These are phyloP conservation scores for Phytophthora ohioensis DNA, from an alignment of 352 stramenopile genomes.

Conservation along the genomic window DNA sequence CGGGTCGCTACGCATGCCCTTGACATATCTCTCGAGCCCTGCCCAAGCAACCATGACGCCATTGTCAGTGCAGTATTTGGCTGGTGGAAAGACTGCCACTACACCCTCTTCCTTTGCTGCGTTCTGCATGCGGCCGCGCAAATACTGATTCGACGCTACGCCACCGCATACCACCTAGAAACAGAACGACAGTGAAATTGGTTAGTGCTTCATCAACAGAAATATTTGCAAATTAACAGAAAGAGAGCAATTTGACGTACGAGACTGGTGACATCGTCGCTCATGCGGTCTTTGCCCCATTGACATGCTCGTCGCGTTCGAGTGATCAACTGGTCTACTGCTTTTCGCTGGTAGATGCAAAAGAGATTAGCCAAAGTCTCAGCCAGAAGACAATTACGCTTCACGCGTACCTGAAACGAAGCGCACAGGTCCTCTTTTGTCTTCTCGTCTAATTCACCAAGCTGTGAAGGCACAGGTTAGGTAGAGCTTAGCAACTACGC, in stretches of 20 bases:
- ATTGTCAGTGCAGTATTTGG: slow-evolving; percentile 98
- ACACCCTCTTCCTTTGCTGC: slow-evolving; percentile 62
- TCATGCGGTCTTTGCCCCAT: slow-evolving; percentile 71
- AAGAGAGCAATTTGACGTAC: slow-evolving; percentile 51
- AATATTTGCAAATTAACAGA: background rate
- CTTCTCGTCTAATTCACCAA: slow-evolving; percentile 55
- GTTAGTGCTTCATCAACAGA: background rate
- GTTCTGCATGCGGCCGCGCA: slow-evolving; percentile 88
- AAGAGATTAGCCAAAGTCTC: background rate
- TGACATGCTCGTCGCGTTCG: slow-evolving; percentile 91
- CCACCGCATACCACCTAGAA: slow-evolving; percentile 95
- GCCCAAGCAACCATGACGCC: slow-evolving; percentile 97
- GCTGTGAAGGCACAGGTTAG: slow-evolving; percentile 44
- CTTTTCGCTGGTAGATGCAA: slow-evolving; percentile 41
- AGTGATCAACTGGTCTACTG: slow-evolving; percentile 66
- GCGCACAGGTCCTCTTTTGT: slow-evolving; percentile 93
- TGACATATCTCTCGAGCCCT: slow-evolving; percentile 73
- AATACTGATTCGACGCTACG: slow-evolving; percentile 97
- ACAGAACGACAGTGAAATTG: slow-evolving; percentile 3
- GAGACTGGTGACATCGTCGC: slow-evolving; percentile 66
- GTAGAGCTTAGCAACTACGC: background rate
- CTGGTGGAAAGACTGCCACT: slow-evolving; percentile 58
- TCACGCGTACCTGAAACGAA: slow-evolving; percentile 87
- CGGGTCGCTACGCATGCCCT: slow-evolving; percentile 67
- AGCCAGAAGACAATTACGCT: background rate